Base-by-base conservation (phyloP, 371 early-diverging fungal species). In the Mortierella sp. region DNA sequence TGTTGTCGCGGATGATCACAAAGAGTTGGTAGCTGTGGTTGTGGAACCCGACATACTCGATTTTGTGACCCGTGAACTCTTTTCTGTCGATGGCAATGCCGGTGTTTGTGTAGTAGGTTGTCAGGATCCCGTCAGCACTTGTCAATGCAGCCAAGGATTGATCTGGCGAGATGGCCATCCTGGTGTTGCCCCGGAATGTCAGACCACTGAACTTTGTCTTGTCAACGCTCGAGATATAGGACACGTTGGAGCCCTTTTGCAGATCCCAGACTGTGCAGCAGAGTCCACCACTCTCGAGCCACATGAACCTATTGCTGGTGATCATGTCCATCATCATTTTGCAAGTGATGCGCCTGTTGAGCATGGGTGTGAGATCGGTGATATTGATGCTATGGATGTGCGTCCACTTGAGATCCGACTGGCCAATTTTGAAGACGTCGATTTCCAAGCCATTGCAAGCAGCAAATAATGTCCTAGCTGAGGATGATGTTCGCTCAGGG, bases 261-360 rank as follows among this genome's bases (percentile, higher is more conserved):
- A 74, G 43, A n/a, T 69, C 45, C 76, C 76, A 74, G 30, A 69
- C 61, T 3, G 69, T 64, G 30, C 76, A 74, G n/a, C 65, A 60
- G 14, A 38, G 41, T 24, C 76, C 76, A 10, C 61, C 54, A 24
- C 61, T 69, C 58, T 74, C 69, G 3, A 74, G 65, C 76, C 76
- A 74, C 65, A 69, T 74, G 39, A 74, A 69, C 6, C 54, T 65
- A 51, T 61, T 64, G 61, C 61, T 64, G 55, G 61, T 53, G 38
- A 74, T 64, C 28, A 62, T 48, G 3, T 69, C 66, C 65, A 74
- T 74, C 76, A 74, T 74, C 62, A 74, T 68, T 51, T 69, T 74
- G 62, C 69, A 74, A 18, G 65, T 74, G 54, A 74, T 61, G 13
- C 76, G 64, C 38, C 76, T 27, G 0, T 69, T 69, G 16, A 74